Base-by-base conservation (phyloP, 495 filamentous ascomycete species). In the Podospora bellae-mahoneyi region DNA sequence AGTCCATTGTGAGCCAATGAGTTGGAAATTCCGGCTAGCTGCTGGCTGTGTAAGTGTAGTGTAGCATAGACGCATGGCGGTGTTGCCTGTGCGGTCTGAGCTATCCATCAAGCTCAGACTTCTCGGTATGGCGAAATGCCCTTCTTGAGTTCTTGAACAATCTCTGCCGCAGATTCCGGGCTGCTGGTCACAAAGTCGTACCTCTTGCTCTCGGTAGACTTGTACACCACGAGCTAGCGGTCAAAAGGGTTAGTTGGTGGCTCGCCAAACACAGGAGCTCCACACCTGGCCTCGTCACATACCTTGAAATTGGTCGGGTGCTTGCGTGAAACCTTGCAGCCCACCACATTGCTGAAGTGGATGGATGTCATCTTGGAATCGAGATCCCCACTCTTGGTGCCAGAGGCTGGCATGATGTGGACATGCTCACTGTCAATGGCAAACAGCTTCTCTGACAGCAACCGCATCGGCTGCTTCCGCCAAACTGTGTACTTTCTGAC, bases 151-250 rank as follows among this genome's bases (percentile, higher is more conserved):
- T 96, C 95, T 63, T 83, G 85, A 54, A 97, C 94, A 76, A 99
- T 92, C 75, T 95, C 92, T 28, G 85, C 83, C n/a, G 94, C 94
- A 74, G 96, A 92, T 32, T 87, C 85, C 1, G 84, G 81, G 73
- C 85, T 93, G 68, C 84, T 87, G 16, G 94, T 92, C 78, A 98
- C 94, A 81, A 98, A 99, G 74, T 99, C 95, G 80, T 99, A 99
- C 69, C 93, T 82, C 82, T 99, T 98, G 72, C 88, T 91, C 77
- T 97, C 94, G 20, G 90, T 90, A 55, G 89, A 91, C 69, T 90
- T 89, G 66, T 89, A 90, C 32, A 96, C 90, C 60, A 94, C 84
- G 5, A 96, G 84, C 86, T 87, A 66, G 28, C 16, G 26, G 20
- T 2, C 20, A 27, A 0, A 23, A 13, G 64, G 64, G 39, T 70